Evolutionary conservation across 148 eudicot species (phyloP), one percentile per base, ranked within the genome.

Genomic region (Vaccinium corymbosum): DNA sequence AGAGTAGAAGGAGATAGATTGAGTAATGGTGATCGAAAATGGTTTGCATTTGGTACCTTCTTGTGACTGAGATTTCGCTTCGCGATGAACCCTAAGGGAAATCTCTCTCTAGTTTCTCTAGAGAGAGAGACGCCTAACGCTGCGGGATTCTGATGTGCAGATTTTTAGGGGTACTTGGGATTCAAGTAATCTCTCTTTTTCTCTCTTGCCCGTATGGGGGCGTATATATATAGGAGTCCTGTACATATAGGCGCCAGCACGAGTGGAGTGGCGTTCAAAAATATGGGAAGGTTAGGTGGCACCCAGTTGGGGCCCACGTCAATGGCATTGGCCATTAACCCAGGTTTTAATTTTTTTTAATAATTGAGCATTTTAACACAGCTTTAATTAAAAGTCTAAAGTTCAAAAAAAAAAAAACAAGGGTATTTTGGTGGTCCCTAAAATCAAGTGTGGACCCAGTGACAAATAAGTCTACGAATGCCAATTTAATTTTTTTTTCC

Each of bases 231-330:
- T 10, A 66, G 42, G 42, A 68, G 17, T 29, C 8, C n/a, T 15
- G 49, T 72, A 72, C n/a, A 35, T 38, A 15, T 32, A 72, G 76
- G 76, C 76, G 76, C 49, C 50, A 72, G 76, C 76, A 38, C 76
- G 76, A 72, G 9, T 35, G 46, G 46, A 42, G 46, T 42, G 10
- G 12, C 11, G 50, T 35, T 72, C 50, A 35, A 72, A 64, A 25
- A 38, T 35, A 35, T 2, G 2, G 72, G 1, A 29, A 12, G 32
- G 27, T 27, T 27, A 27, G 27, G 74, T 27, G 15, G 72, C 72
- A 25, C 35, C 29, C 32, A 2, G 72, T 12, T 68, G 73, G 14
- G 11, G 0, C 68, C 68, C 61, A 56, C 61, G 20, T 55, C 59
- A 55, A 55, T 55, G 16, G 14, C 2, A 11, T 42, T 42, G 5